phyloP scores from a whole-genome alignment of 2,329 filamentous ascomycete genomes.

The Neonectria sp. region DNA sequence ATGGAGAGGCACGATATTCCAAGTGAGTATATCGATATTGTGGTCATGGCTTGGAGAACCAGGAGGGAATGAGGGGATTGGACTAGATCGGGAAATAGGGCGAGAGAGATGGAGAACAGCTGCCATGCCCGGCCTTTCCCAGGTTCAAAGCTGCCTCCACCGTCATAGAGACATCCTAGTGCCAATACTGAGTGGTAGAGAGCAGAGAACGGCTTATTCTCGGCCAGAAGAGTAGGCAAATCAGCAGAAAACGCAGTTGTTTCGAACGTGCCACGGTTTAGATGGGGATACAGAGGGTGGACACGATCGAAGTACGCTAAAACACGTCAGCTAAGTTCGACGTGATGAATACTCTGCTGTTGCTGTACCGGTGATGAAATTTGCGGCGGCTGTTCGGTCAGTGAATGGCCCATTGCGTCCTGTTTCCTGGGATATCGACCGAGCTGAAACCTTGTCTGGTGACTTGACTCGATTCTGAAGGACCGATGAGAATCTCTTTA shows the following conservation, averaged over 20 bases:
- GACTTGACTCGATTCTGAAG: slow-evolving; percentile 36
- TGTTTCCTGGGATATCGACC: slow-evolving; percentile 22
- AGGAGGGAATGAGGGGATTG: slow-evolving; percentile 28
- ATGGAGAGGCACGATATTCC: slow-evolving; percentile 36
- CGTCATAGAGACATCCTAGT: slow-evolving; percentile 36
- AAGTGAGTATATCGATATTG: slow-evolving; percentile 28
- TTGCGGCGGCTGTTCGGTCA: slow-evolving; percentile 16
- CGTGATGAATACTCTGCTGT: too few relatives aligned
- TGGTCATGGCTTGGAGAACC: slow-evolving; percentile 39
- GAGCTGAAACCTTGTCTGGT: slow-evolving; percentile 32
- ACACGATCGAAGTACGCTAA: slow-evolving; percentile 42
- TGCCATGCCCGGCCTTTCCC: slow-evolving; percentile 42
- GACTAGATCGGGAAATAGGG: slow-evolving; percentile 22
- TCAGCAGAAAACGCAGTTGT: slow-evolving; percentile 11
- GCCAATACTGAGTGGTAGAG: slow-evolving; percentile 40
- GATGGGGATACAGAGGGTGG: slow-evolving; percentile 39
- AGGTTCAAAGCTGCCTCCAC: slow-evolving; percentile 39
- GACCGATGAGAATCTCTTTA: slow-evolving; percentile 36
- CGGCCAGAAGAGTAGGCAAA: not conserved
- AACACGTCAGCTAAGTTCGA: not conserved
- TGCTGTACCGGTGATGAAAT: slow-evolving; percentile 29
- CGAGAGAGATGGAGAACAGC: slow-evolving; percentile 36
- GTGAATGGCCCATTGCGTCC: slow-evolving; percentile 11
- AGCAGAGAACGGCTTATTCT: slow-evolving; percentile 36
- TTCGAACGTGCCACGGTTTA: slow-evolving; percentile 33